A percentile compares a stretch with the other conserved stretches of the same genome.
Conservation (phyloP, 208 protist genomes). For the Crithidia bombi region DNA sequence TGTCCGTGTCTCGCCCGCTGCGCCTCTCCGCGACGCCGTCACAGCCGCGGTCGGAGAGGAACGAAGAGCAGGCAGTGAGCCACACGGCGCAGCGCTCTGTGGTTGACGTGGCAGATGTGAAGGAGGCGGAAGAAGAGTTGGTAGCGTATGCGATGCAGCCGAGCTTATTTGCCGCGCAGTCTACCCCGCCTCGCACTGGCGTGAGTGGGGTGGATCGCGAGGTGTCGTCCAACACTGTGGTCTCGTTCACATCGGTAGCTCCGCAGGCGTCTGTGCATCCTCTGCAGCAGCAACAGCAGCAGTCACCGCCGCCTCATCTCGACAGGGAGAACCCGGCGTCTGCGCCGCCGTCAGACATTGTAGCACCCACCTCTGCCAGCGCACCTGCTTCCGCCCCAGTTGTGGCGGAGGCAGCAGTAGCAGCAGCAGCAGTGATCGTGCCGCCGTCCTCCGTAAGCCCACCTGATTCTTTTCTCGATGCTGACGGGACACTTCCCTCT, state of each 20-base stretch:
- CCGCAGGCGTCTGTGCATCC: slow-evolving; percentile 8
- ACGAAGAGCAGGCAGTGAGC: slow-evolving; percentile 8
- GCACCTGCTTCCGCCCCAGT: not conserved
- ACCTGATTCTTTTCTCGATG: not conserved
- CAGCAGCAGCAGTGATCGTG: not conserved
- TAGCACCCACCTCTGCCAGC: not conserved
- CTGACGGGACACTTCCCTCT: not conserved
- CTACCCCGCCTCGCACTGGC: slow-evolving; percentile 1
- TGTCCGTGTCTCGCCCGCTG: slow-evolving; percentile 41
- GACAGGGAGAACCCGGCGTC: not conserved
- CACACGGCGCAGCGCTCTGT: not conserved
- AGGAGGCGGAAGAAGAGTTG: not conserved
- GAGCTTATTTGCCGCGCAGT: slow-evolving; percentile 6
- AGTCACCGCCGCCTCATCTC: not conserved
- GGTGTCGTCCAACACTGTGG: slow-evolving; percentile 13
- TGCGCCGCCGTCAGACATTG: not conserved
- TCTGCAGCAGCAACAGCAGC: slow-evolving; percentile 3
- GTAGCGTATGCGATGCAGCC: not conserved
- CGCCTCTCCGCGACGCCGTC: slow-evolving; percentile 43
- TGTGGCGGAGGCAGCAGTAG: not conserved
- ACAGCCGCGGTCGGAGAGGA: slow-evolving; percentile 21
- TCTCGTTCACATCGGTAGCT: slow-evolving; percentile 22
- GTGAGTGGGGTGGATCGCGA: not conserved
- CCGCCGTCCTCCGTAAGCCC: not conserved
- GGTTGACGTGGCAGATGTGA: not conserved